phyloP scores from a whole-genome alignment of 768 basidiomycete genomes.

The Xanthoconium purpureum region DNA sequence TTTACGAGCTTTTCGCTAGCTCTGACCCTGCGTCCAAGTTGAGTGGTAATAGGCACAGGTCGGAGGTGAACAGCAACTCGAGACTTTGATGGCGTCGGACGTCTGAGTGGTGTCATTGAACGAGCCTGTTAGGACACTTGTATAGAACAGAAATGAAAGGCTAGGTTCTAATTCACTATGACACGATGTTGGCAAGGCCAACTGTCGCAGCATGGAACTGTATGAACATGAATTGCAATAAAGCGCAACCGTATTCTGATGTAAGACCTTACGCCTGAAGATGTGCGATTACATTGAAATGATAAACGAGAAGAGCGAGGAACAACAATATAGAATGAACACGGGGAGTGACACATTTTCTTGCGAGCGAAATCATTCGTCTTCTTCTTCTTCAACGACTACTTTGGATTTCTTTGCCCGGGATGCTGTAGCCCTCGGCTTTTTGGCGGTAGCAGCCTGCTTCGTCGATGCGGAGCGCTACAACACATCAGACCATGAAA shows the following conservation, averaged over 20 bases:
- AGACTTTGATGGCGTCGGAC: conserved; percentile 14
- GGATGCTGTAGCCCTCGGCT: conserved; percentile 25
- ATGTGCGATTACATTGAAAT: conserved; percentile 10
- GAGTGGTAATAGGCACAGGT: background rate
- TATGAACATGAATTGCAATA: background rate
- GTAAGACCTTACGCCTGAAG: conserved; percentile 1
- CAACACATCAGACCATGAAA: conserved; percentile 2
- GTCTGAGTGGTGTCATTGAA: no score
- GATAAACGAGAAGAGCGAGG: background rate
- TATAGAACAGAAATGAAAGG: no score
- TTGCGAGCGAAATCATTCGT: conserved; percentile 18
- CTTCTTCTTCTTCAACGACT: conserved; percentile 40
- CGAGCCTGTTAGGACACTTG: no score
- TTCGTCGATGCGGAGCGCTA: conserved; percentile 46
- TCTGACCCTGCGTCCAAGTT: background rate
- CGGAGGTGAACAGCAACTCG: background rate
- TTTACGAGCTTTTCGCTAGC: conserved; percentile 55
- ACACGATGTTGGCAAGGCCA: no score
- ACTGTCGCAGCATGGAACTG: background rate
- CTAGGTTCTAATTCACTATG: no score
- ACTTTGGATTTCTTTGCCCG: conserved; percentile 44
- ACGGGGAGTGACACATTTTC: background rate
- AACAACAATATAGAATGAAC: conserved; percentile 9
- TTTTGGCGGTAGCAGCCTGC: conserved; percentile 44
- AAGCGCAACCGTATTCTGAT: conserved; percentile 5